Evolutionary conservation across 2,329 filamentous ascomycete genomes (phyloP).

Genomic region (Colletotrichum sp.): DNA sequence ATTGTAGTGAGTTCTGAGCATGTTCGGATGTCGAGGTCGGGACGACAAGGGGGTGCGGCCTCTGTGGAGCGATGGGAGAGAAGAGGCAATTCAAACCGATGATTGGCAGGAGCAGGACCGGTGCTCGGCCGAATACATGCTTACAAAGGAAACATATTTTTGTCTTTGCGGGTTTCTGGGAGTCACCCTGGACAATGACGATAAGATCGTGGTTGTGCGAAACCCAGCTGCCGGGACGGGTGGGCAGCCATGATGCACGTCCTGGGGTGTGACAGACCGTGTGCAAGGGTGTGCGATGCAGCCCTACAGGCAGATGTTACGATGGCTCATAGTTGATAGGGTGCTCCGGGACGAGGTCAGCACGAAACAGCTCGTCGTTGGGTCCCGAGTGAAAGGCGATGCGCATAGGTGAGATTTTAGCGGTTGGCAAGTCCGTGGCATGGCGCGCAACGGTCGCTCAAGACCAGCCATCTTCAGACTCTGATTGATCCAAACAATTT

Average conservation of each 20-base stretch:
- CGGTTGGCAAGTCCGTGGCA: neutral
- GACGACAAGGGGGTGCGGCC: neutral
- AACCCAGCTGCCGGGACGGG: slow-evolving; percentile 1
- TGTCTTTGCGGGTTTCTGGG: neutral
- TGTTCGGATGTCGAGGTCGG: neutral
- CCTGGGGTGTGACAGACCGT: neutral
- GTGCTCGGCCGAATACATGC: neutral
- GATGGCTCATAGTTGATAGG: neutral
- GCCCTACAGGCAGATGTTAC: neutral
- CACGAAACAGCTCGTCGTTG: neutral
- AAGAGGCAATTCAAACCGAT: neutral
- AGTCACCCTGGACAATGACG: slow-evolving; percentile 1
- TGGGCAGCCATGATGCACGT: neutral
- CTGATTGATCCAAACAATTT: neutral
- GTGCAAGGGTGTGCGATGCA: neutral
- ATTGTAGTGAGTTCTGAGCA: neutral
- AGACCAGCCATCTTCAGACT: neutral
- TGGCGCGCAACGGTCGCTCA: neutral
- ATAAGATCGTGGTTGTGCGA: neutral
- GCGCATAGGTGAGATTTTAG: slow-evolving; percentile 21
- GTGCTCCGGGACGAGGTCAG: neutral
- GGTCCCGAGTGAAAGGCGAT: slow-evolving; percentile 1
- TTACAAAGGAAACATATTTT: slow-evolving; percentile 20
- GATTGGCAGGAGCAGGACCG: neutral
- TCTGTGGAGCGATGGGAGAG: neutral